Evolutionary conservation across 805 yeast genomes (phyloP), one percentile per base, ranked within the genome.

Genomic region (Kodamaea lidongshanica): DNA sequence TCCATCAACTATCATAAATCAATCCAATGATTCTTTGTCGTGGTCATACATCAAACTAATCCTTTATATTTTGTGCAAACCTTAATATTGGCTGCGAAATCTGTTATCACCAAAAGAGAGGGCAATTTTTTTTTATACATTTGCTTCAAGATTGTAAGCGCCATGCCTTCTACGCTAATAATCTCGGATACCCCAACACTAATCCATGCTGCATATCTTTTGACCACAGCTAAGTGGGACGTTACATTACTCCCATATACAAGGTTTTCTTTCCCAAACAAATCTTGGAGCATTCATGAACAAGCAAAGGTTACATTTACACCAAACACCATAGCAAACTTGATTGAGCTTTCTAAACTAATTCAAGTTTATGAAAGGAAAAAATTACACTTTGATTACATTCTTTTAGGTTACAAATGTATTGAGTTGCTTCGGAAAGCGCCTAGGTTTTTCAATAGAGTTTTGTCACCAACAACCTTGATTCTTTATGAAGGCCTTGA

Each of bases 121-220:
- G n/a, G n/a, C n/a, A n/a, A n/a, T n/a, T n/a, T n/a, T n/a, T n/a
- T n/a, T n/a, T n/a, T n/a, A n/a, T n/a, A n/a, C n/a, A n/a, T n/a
- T n/a, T n/a, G n/a, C n/a, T n/a, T n/a, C n/a, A n/a, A n/a, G n/a
- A n/a, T n/a, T n/a, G n/a, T 13, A 10, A 12, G 6, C n/a, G 7
- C 7, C 5, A 6, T 19, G 8, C 17, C 27, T 18, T 5, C 7
- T 16, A 7, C 12, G 12, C 34, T 36, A 12, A 27, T 36, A 7
- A 36, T 48, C 12, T 52, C 53, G 3, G 47, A 46, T 20, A 35
- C 50, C 1, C 40, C 50, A 10, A 30, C 38, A 10, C 17, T 45
- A 28, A 13, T 42, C 32, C 29, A 22, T 43, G 12, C 28, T 9
- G 25, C 40, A 10, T 50, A 38, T 24, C 34, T 34, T 8, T 29